Evolutionary conservation across 148 eudicot genomes (phyloP).

Genomic region (Rheum nobile): DNA sequence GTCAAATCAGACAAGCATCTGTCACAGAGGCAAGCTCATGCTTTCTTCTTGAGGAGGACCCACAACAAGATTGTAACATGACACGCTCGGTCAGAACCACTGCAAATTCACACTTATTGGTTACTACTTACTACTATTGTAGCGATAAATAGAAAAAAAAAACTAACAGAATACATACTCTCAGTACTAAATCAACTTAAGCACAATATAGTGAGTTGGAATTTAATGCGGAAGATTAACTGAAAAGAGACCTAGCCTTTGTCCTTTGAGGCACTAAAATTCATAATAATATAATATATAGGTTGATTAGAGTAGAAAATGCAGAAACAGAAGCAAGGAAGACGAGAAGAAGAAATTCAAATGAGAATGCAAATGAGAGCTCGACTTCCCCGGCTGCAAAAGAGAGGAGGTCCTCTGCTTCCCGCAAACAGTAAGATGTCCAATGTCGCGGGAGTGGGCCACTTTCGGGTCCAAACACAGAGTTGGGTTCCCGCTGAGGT

Average conservation of each 20-base stretch:
- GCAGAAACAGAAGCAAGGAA: neutral
- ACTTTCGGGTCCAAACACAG: slow-evolving; percentile 52
- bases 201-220: neutral
- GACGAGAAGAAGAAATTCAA: slow-evolving; percentile 9
- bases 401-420: slow-evolving; percentile 13
- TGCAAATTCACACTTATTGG: neutral
- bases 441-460: slow-evolving; percentile 19
- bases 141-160: neutral
- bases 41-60: neutral
- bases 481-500: slow-evolving; percentile 55
- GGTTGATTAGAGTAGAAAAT: neutral
- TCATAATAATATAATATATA: neutral
- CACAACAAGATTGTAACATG: neutral
- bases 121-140: too few species aligned
- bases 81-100: neutral
- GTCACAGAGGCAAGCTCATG: slow-evolving; percentile 2
- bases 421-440: slow-evolving; percentile 36
- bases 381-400: slow-evolving; percentile 28
- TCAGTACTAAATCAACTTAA: neutral
- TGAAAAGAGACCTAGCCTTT: too few species aligned
- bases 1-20: slow-evolving; percentile 3
- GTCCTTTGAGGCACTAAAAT: neutral
- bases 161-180: neutral
- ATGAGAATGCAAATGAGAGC: slow-evolving; percentile 27
- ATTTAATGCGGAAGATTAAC: neutral